Conservation (phyloP, 768 basidiomycete genomes). For the Boletellus ananas region DNA sequence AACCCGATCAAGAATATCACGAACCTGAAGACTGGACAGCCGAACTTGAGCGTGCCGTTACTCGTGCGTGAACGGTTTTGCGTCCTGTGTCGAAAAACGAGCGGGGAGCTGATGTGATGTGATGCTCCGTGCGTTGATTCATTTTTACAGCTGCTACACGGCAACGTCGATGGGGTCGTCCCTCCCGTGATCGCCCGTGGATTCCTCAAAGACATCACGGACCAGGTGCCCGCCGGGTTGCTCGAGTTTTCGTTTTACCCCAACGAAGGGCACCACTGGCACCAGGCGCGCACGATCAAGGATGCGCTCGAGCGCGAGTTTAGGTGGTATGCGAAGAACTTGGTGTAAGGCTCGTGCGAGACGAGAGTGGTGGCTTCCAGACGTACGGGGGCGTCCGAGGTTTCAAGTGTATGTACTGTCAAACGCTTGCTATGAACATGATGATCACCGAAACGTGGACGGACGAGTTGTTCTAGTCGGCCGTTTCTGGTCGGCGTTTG, state of each 20-base stretch:
- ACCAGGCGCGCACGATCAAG: slow-evolving; percentile 27
- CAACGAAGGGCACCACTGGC: slow-evolving; percentile 40
- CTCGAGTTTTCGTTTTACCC: slow-evolving; percentile 37
- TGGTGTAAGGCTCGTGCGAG: slow-evolving; percentile 3
- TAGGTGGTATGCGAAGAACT: slow-evolving; percentile 28
- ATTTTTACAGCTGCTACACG: slow-evolving; percentile 55
- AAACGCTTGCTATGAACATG: too few relatives aligned
- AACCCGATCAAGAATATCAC: slow-evolving; percentile 29
- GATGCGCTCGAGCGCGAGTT: slow-evolving; percentile 30
- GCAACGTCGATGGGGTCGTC: slow-evolving; percentile 57
- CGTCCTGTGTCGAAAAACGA: too few relatives aligned
- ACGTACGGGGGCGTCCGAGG: too few relatives aligned
- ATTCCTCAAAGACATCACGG: slow-evolving; percentile 20
- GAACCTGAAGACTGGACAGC: slow-evolving; percentile 31
- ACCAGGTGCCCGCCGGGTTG: neutral
- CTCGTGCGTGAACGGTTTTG: slow-evolving; percentile 40
- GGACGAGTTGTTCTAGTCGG: too few relatives aligned
- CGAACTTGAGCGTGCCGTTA: slow-evolving; percentile 51
- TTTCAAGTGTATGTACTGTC: too few relatives aligned
- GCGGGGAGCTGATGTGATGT: too few relatives aligned
- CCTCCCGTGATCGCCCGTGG: slow-evolving; percentile 52
- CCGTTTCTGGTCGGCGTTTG: too few relatives aligned
- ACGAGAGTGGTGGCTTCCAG: neutral
- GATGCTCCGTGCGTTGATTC: too few relatives aligned
- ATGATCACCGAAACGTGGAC: too few relatives aligned